Conservation (phyloP, 371 early-diverging fungal genomes). For the Mortierella sp. region DNA sequence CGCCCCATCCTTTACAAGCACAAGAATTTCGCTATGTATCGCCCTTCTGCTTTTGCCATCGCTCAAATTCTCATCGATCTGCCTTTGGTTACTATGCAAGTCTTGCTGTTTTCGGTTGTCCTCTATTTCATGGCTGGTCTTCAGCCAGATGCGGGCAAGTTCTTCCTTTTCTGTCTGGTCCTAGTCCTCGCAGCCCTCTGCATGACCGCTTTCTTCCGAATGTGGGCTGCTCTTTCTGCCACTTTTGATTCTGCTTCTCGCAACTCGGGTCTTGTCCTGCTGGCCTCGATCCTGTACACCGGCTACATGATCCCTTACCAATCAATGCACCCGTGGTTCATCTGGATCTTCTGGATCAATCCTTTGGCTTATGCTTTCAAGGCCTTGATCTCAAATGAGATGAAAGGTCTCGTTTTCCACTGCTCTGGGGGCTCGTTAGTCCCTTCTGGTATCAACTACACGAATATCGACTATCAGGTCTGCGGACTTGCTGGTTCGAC, state of each 20-base stretch:
- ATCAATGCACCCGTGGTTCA: constrained; percentile 78
- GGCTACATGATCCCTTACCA: constrained; percentile 75
- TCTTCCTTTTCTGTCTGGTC: constrained; percentile 61
- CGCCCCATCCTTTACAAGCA: constrained; percentile 72
- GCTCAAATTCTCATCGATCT: constrained; percentile 62
- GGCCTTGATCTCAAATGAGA: constrained; percentile 79
- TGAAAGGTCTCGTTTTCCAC: constrained; percentile 65
- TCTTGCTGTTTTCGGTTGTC: constrained; percentile 61
- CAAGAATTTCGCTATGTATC: constrained; percentile 68
- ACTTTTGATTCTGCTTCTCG: constrained; percentile 67
- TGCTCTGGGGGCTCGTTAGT: constrained; percentile 62
- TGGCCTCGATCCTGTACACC: constrained; percentile 66
- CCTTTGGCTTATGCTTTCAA: constrained; percentile 78
- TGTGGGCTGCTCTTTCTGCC: constrained; percentile 61
- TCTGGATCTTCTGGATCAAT: constrained; percentile 80
- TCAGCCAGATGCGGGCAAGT: constrained; percentile 59
- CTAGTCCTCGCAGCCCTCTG: constrained; percentile 58
- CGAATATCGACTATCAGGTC: constrained; percentile 64
- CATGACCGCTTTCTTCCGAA: constrained; percentile 66
- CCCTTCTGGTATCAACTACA: constrained; percentile 67
- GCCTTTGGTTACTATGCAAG: constrained; percentile 57
- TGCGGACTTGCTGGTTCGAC: constrained; percentile 70
- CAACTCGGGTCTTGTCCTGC: constrained; percentile 63
- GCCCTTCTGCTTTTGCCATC: constrained; percentile 65
- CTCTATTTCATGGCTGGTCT: constrained; percentile 74